phyloP scores from a whole-genome alignment of 1,284 basidiomycete species.

The Ustilago tritici region DNA sequence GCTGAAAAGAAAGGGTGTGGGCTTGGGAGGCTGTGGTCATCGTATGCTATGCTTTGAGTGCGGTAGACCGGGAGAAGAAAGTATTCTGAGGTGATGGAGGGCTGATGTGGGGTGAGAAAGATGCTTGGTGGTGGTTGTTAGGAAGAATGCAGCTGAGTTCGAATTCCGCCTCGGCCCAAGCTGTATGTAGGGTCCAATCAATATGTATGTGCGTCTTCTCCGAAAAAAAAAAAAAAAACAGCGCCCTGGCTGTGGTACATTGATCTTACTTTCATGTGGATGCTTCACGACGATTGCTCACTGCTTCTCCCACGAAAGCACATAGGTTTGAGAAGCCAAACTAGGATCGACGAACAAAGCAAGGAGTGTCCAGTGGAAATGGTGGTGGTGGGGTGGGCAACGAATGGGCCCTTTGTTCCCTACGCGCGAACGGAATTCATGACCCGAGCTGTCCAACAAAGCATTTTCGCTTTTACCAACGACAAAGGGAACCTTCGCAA shows the following conservation, averaged over 20 bases:
- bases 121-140: constrained; percentile 1
- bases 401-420: constrained; percentile 3
- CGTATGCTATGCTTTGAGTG: background rate
- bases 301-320: too few species aligned
- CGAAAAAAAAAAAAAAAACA: too few species aligned
- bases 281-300: too few species aligned
- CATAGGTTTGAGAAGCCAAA: too few species aligned
- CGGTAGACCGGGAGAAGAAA: background rate
- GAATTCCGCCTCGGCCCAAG: background rate
- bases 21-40: background rate
- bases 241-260: too few species aligned
- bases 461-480: background rate
- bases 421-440: background rate
- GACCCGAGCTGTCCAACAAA: constrained; percentile 23
- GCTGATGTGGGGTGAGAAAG: background rate
- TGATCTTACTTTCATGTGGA: too few species aligned
- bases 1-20: too few species aligned
- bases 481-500: constrained; percentile 10
- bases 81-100: background rate
- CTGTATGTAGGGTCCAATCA: constrained; percentile 23
- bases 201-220: background rate
- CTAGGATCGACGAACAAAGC: too few species aligned
- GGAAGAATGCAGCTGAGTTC: constrained; percentile 1
- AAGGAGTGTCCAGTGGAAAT: too few species aligned
- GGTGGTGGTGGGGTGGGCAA: too few species aligned